These are phyloP conservation scores for Penicillium arizonense DNA, from an alignment of 495 filamentous ascomycete species.

Conservation along the genomic window DNA sequence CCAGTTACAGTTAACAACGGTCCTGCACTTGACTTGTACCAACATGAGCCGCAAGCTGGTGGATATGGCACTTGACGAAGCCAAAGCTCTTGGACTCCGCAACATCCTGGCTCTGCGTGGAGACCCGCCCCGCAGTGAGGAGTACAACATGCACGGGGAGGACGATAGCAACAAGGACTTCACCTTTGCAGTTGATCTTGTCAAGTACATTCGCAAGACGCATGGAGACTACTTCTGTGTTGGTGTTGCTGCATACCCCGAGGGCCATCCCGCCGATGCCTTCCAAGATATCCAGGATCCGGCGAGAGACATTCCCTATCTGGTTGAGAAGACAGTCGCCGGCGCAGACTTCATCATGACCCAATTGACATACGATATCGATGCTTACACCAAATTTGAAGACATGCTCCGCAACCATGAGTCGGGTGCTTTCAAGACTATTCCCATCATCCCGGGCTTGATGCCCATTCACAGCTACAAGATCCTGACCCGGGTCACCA, in stretches of 20 bases:
- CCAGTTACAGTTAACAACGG: slow-evolving; percentile 88
- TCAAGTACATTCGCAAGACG: slow-evolving; percentile 78
- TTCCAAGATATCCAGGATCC: slow-evolving; percentile 77
- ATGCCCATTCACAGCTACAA: slow-evolving; percentile 98
- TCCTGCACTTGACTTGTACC: slow-evolving; percentile 93
- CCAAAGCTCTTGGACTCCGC: slow-evolving; percentile 86
- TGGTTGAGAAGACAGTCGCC: slow-evolving; percentile 86
- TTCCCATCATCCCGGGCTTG: slow-evolving; percentile 89
- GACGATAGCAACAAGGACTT: slow-evolving; percentile 77
- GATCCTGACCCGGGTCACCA: slow-evolving; percentile 92
- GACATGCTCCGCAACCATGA: slow-evolving; percentile 73
- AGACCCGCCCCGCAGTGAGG: slow-evolving; percentile 87
- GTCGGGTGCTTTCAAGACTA: slow-evolving; percentile 81
- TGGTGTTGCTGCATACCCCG: slow-evolving; percentile 91
- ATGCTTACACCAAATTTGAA: slow-evolving; percentile 80
- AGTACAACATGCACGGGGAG: slow-evolving; percentile 70
- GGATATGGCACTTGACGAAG: slow-evolving; percentile 86
- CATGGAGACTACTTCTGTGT: slow-evolving; percentile 97
- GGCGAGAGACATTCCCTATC: slow-evolving; percentile 78
- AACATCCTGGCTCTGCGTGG: slow-evolving; percentile 94
- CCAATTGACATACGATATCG: slow-evolving; percentile 92
- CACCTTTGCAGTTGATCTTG: slow-evolving; percentile 84
- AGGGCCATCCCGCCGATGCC: slow-evolving; percentile 91
- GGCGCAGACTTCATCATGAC: slow-evolving; percentile 99
- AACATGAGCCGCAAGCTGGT: slow-evolving; percentile 89